Conservation (phyloP, 2,329 filamentous ascomycete species). For the Paecilomyces formosus region DNA sequence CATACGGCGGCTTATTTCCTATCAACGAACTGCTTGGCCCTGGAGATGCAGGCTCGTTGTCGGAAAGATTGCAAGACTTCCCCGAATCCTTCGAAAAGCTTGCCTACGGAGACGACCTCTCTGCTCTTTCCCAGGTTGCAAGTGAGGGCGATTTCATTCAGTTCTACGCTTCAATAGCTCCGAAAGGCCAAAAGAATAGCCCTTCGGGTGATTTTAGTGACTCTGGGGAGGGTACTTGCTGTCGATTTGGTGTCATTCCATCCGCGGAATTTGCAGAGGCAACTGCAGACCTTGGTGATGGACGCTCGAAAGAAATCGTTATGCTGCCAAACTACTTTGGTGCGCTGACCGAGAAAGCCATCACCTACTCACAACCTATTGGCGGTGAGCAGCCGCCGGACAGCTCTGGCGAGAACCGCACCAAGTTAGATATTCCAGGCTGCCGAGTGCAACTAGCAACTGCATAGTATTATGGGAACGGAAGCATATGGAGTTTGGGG, state of each 20-base stretch:
- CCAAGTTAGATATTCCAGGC: constrained; percentile 29
- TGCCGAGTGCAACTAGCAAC: constrained; percentile 16
- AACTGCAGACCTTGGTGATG: neutral
- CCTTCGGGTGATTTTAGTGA: neutral
- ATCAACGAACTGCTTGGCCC: constrained; percentile 19
- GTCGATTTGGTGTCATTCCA: constrained; percentile 24
- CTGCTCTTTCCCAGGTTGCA: constrained; percentile 32
- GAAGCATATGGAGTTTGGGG: neutral
- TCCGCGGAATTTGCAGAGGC: constrained; percentile 14
- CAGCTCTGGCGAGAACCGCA: constrained; percentile 7
- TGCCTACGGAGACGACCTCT: constrained; percentile 21
- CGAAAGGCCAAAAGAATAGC: constrained; percentile 2
- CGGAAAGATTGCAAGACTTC: constrained; percentile 6
- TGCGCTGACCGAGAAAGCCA: constrained; percentile 32
- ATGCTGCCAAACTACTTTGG: constrained; percentile 27
- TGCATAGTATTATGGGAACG: constrained; percentile 4
- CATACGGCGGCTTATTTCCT: constrained; percentile 8
- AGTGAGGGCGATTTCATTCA: constrained; percentile 31
- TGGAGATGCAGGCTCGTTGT: neutral
- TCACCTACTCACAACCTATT: constrained; percentile 16
- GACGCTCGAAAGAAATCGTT: constrained; percentile 11
- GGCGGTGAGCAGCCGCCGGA: neutral
- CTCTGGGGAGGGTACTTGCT: constrained; percentile 12
- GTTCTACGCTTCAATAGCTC: constrained; percentile 31
- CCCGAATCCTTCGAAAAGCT: constrained; percentile 15